Conservation (phyloP, 2,329 filamentous ascomycete species). For the Neofusicoccum laricinum region DNA sequence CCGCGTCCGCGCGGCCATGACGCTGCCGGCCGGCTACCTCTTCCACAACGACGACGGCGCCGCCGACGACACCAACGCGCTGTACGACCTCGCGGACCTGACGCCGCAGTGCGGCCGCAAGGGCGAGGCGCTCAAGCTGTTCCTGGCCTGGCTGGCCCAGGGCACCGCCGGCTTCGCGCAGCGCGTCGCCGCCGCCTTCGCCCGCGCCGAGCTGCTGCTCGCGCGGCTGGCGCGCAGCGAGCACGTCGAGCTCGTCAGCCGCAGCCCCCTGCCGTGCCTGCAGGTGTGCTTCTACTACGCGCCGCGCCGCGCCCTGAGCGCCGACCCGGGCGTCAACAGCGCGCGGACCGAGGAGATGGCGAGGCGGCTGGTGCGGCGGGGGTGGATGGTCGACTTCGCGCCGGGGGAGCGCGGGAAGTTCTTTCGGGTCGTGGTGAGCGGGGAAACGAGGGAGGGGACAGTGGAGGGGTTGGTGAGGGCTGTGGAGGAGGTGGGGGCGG, state of each 20-base stretch:
- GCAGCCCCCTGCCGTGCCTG: conserved; percentile 78
- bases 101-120: conserved; percentile 90
- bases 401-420: conserved; percentile 62
- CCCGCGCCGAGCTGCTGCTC: conserved; percentile 67
- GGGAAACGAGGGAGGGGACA: conserved; percentile 57
- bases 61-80: conserved; percentile 40
- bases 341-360: conserved; percentile 56
- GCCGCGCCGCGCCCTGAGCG: conserved; percentile 51
- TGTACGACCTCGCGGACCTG: conserved; percentile 88
- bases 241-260: conserved; percentile 65
- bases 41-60: conserved; percentile 43
- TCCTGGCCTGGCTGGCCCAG: conserved; percentile 86
- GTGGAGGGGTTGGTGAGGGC: conserved; percentile 61
- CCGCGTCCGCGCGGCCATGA: conserved; percentile 80
- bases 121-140: conserved; percentile 83
- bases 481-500: conserved; percentile 48
- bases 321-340: conserved; percentile 50
- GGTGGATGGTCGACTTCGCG: conserved; percentile 70
- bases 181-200: conserved; percentile 66
- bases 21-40: conserved; percentile 76
- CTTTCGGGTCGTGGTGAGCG: conserved; percentile 67
- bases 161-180: conserved; percentile 69
- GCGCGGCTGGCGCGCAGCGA: conserved; percentile 51
- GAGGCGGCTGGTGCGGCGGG: conserved; percentile 52
- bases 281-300: conserved; percentile 95